A percentile compares a stretch with the other conserved stretches of the same genome.
Evolutionary conservation across 2,329 filamentous ascomycete species (phyloP).

Genomic region (Stylonectria norvegica): DNA sequence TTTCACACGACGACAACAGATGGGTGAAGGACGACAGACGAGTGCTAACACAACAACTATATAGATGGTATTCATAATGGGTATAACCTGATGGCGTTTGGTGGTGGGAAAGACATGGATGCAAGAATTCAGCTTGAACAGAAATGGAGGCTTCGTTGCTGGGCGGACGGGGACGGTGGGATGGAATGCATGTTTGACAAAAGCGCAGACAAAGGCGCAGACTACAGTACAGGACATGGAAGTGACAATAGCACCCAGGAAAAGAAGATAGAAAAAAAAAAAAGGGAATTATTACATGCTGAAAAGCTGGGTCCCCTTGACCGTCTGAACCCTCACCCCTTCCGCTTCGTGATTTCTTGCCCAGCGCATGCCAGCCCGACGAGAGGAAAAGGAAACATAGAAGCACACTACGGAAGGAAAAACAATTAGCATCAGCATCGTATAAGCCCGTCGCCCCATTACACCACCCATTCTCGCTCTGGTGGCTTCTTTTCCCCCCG

Average conservation of each 20-base stretch:
- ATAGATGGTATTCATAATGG: no score
- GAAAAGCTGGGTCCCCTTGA: conserved; percentile 34
- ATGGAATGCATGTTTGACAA: conserved; percentile 1
- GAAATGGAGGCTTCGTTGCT: no score
- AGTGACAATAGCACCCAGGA: conserved; percentile 24
- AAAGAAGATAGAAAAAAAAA: conserved; percentile 35
- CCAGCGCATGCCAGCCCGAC: conserved; percentile 10
- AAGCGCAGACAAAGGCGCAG: conserved; percentile 19
- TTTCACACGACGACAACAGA: no score
- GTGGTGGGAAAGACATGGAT: no score
- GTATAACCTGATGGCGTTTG: no score
- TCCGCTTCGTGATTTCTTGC: conserved; percentile 15
- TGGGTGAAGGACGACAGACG: no score
- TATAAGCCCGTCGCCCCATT: conserved; percentile 16
- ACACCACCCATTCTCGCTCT: conserved; percentile 5
- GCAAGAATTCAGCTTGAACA: no score
- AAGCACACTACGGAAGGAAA: no score
- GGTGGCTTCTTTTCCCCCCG: conserved; percentile 20
- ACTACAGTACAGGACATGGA: conserved; percentile 26
- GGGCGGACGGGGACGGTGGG: no score
- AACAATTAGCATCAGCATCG: conserved; percentile 24
- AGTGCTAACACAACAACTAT: no score
- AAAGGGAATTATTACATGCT: conserved; percentile 49
- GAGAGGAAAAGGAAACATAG: conserved; percentile 15
- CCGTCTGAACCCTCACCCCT: conserved; percentile 29